Base-by-base conservation (phyloP, 768 basidiomycete genomes). In the Leucocoprinus leucothites region DNA sequence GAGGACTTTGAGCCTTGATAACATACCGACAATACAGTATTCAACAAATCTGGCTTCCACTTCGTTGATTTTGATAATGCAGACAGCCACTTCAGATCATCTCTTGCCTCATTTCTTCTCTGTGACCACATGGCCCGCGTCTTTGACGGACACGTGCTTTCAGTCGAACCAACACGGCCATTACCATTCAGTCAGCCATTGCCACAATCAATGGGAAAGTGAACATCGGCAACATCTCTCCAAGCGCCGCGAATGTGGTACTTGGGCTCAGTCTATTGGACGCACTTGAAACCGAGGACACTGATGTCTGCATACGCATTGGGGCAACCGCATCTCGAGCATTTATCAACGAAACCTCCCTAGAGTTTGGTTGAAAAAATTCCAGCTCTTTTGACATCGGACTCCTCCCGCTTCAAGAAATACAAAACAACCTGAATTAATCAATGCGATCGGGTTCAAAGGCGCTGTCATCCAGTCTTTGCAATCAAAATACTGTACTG, bases 191-290 rank as follows among this genome's bases (percentile, higher is more conserved):
- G 1, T 52, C 51, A 0, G 26, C 18, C 3, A 13, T 21, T 5
- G 13, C n/a, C n/a, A n/a, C 48, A 22, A 21, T 42, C 14, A n/a
- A 25, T 5, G 31, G 21, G 28, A 13, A 13, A 8, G 25, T 25
- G 14, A 44, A 16, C 8, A 9, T 52, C 18, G 42, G 51, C 11
- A 52, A 52, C 18, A 52, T 52, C 25, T 8, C 25, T 25, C 31
- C 24, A 3, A 41, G 21, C 11, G 51, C 51, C 14, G 31, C 51
- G 6, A 52, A 52, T 21, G 26, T 52, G 13, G 21, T 44, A 4
- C 51, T 52, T 7, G 42, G 51, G 11, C 41, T 52, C 14, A n/a
- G 51, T 24, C 11, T 44, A 6, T 13, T 52, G 51, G 51, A 31
- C 14, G 21, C 18, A 11, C 26, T 52, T 2, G 51, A 52, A 3